Evolutionary conservation across 257 asterid genomes (phyloP).

Genomic region (Nicotiana obtusifolia): DNA sequence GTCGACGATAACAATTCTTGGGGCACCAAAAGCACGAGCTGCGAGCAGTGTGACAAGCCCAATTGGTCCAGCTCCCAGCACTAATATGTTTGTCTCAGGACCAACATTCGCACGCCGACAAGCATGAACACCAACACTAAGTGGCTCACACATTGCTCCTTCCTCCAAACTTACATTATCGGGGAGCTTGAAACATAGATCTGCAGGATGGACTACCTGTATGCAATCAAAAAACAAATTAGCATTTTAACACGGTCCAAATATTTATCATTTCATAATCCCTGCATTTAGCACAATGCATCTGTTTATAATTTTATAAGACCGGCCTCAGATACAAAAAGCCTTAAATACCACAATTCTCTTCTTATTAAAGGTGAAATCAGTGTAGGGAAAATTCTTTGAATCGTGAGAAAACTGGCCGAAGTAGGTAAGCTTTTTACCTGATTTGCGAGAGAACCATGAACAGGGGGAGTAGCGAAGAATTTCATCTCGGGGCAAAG

Average conservation of each 20-base stretch:
- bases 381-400: not conserved
- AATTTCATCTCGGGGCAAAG: slow-evolving; percentile 93
- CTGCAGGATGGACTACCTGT: slow-evolving; percentile 94
- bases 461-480: slow-evolving; percentile 84
- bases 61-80: slow-evolving; percentile 92
- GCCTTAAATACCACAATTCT: not conserved
- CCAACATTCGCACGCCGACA: slow-evolving; percentile 86
- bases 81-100: slow-evolving; percentile 73
- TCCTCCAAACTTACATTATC: slow-evolving; percentile 89
- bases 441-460: slow-evolving; percentile 95
- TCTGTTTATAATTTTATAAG: not conserved
- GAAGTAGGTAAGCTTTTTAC: slow-evolving; percentile 19
- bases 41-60: slow-evolving; percentile 79
- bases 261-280: not conserved
- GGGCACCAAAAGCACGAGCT: slow-evolving; percentile 92
- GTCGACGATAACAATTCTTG: slow-evolving; percentile 67
- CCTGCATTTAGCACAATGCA: not conserved
- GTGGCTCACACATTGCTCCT: slow-evolving; percentile 97
- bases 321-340: not conserved
- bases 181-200: slow-evolving; percentile 79
- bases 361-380: not conserved
- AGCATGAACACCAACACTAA: slow-evolving; percentile 93
- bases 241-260: not conserved
- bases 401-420: not conserved
- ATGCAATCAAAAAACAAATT: not conserved